Evolutionary conservation across 1,284 basidiomycete genomes (phyloP).

Genomic region (Cerioporus squamosus): DNA sequence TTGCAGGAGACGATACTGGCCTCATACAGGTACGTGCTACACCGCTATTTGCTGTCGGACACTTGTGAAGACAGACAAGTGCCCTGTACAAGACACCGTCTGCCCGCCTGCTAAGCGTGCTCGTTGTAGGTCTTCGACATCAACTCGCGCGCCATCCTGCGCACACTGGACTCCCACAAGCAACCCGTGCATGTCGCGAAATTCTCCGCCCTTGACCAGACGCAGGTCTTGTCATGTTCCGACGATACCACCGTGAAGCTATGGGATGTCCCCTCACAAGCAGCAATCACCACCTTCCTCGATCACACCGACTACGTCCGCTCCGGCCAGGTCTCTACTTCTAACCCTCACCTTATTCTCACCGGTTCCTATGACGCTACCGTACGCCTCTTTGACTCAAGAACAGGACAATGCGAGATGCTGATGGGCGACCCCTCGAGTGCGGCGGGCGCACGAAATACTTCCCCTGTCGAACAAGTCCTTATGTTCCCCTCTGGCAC

Average conservation of each 20-base stretch:
- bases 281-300: slow-evolving; percentile 77
- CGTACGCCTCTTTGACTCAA: slow-evolving; percentile 87
- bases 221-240: slow-evolving; percentile 92
- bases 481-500: slow-evolving; percentile 94
- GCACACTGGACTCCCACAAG: slow-evolving; percentile 91
- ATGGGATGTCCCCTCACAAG: slow-evolving; percentile 95
- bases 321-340: slow-evolving; percentile 83
- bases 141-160: slow-evolving; percentile 91
- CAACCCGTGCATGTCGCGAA: slow-evolving; percentile 95
- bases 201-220: slow-evolving; percentile 84
- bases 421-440: slow-evolving; percentile 65
- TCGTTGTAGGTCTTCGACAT: slow-evolving; percentile 86
- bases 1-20: slow-evolving; percentile 95
- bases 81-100: background rate
- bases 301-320: slow-evolving; percentile 96
- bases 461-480: slow-evolving; percentile 90
- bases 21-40: slow-evolving; percentile 76
- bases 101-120: slow-evolving; percentile 16
- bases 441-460: slow-evolving; percentile 43
- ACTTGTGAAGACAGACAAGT: background rate
- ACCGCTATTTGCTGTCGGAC: background rate
- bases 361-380: slow-evolving; percentile 97
- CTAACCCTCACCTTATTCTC: slow-evolving; percentile 85
- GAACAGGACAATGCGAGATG: slow-evolving; percentile 83
- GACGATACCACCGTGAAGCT: slow-evolving; percentile 95